Evolutionary conservation across 2,329 filamentous ascomycete species (phyloP).

Genomic region (Penicillium sp.): DNA sequence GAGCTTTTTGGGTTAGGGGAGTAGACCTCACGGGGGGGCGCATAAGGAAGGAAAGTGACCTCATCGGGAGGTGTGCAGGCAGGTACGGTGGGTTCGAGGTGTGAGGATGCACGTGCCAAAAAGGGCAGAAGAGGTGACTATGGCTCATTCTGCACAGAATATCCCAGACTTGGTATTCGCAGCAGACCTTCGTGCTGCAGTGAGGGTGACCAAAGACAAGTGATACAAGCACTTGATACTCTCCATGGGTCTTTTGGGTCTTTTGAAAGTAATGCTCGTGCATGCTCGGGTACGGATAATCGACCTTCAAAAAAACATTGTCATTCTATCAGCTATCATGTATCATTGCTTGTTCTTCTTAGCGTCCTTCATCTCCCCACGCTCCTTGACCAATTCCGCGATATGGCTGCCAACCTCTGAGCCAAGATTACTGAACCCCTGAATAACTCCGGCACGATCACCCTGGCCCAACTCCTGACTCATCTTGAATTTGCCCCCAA

Average conservation of each 20-base stretch:
- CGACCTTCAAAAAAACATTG: not conserved
- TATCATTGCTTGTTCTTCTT: slow-evolving; percentile 3
- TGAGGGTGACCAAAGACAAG: no score
- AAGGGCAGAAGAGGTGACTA: not conserved
- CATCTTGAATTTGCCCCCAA: slow-evolving; percentile 69
- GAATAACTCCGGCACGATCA: slow-evolving; percentile 60
- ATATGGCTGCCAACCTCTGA: slow-evolving; percentile 42
- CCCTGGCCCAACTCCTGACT: slow-evolving; percentile 60
- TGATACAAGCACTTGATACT: no score
- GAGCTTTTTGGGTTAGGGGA: not conserved
- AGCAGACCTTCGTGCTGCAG: no score
- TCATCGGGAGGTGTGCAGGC: not conserved
- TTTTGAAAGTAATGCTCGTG: not conserved
- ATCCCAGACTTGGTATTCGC: no score
- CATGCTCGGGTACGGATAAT: not conserved
- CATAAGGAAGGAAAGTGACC: not conserved
- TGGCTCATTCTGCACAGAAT: no score
- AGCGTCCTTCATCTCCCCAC: slow-evolving; percentile 18
- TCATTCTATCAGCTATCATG: not conserved
- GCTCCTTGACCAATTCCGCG: slow-evolving; percentile 22
- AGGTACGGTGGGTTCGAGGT: not conserved
- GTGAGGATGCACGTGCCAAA: not conserved
- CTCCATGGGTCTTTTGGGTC: no score
- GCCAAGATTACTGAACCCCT: slow-evolving; percentile 55
- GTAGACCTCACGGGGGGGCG: not conserved